These are phyloP conservation scores for Fraxinus americana DNA, from an alignment of 257 asterid species.

Conservation along the genomic window DNA sequence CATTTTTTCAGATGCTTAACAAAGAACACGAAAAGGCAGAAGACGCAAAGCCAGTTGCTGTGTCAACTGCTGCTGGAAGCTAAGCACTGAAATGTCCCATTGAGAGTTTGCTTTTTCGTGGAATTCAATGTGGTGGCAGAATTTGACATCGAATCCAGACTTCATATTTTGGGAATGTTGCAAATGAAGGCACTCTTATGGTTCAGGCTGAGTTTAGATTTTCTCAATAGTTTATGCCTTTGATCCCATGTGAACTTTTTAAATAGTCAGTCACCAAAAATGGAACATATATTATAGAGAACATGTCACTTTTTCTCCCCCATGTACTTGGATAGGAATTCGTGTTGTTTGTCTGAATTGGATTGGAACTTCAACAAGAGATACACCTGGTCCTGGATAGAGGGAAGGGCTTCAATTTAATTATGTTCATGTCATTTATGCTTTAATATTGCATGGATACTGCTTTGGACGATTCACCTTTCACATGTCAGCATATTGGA, in stretches of 20 bases:
- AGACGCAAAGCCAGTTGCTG: constrained; percentile 45
- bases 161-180: constrained; percentile 9
- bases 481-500: no score
- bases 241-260: constrained; percentile 15
- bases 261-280: constrained; percentile 12
- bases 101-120: constrained; percentile 23
- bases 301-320: not conserved
- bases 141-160: constrained; percentile 5
- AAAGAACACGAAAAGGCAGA: constrained; percentile 92
- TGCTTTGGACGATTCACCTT: not conserved
- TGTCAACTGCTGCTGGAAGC: constrained; percentile 75
- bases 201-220: constrained; percentile 3
- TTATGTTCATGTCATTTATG: not conserved
- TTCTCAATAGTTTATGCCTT: constrained; percentile 15
- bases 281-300: constrained; percentile 21
- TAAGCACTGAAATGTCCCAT: constrained; percentile 20
- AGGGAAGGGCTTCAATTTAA: not conserved
- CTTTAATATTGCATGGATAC: not conserved
- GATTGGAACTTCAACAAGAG: not conserved
- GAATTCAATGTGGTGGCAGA: constrained; percentile 19
- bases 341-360: constrained; percentile 9
- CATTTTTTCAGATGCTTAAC: constrained; percentile 76
- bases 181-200: not conserved
- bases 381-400: not conserved
- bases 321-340: constrained; percentile 14